These are phyloP conservation scores for Mycena epipterygia DNA, from an alignment of 768 basidiomycete genomes.

Conservation along the genomic window DNA sequence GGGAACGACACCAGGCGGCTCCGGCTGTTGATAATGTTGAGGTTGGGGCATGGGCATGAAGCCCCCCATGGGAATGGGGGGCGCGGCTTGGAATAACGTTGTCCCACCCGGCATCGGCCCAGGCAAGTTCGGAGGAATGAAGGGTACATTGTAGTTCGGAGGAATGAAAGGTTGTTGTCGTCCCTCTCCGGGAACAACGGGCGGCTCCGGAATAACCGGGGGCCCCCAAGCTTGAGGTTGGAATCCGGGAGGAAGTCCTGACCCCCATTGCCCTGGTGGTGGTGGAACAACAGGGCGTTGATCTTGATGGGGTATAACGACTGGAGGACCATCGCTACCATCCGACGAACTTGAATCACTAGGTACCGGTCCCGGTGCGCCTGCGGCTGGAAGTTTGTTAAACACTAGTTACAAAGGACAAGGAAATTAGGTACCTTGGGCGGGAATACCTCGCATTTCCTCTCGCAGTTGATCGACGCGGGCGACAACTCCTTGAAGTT, in stretches of 20 bases:
- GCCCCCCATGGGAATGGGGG: constrained; percentile 9
- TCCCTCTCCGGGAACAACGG: constrained; percentile 45
- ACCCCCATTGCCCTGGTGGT: not conserved
- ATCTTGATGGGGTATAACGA: constrained; percentile 20
- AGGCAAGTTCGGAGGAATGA: constrained; percentile 35
- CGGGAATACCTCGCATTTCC: constrained; percentile 54
- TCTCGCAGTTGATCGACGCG: constrained; percentile 67
- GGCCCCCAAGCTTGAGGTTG: constrained; percentile 30
- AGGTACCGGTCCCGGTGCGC: constrained; percentile 10
- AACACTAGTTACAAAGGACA: not conserved
- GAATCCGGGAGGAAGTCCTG: constrained; percentile 23
- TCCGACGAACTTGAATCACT: constrained; percentile 29
- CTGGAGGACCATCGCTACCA: constrained; percentile 1
- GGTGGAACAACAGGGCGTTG: constrained; percentile 9
- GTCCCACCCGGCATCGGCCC: constrained; percentile 35
- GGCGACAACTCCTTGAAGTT: constrained; percentile 74
- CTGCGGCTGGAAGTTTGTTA: not conserved
- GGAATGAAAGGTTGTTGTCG: constrained; percentile 37
- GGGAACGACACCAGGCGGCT: not conserved
- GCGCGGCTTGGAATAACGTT: constrained; percentile 21
- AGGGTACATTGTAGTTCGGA: constrained; percentile 31
- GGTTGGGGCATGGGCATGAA: constrained; percentile 24
- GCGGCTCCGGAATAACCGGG: constrained; percentile 59
- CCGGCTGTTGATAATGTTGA: not conserved
- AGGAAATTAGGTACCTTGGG: constrained; percentile 45